Percentiles rank a stretch among this genome's conserved stretches.
Conservation (phyloP, 2,329 filamentous ascomycete species). For the Ascochyta koolunga region DNA sequence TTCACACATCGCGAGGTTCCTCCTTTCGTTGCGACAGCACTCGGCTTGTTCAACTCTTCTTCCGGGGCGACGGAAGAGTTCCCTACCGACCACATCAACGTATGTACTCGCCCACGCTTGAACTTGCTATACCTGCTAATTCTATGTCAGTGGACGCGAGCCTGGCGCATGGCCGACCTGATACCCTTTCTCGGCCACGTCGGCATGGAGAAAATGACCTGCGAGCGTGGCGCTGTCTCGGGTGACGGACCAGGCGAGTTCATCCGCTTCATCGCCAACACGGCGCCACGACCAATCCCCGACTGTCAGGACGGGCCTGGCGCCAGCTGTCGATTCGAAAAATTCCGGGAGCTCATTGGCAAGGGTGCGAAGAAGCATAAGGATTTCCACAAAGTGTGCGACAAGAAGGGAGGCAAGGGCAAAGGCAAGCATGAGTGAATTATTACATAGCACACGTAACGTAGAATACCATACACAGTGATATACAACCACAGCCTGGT, state of each 20-base stretch:
- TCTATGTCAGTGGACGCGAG: constrained; percentile 55
- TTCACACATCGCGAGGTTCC: constrained; percentile 73
- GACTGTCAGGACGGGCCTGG: constrained; percentile 57
- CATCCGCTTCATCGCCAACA: constrained; percentile 59
- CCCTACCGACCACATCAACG: constrained; percentile 61
- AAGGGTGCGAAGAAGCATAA: constrained; percentile 45
- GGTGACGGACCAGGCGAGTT: constrained; percentile 52
- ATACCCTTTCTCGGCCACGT: constrained; percentile 70
- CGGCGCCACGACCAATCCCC: constrained; percentile 55
- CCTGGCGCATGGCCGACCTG: constrained; percentile 67
- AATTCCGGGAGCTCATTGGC: constrained; percentile 52
- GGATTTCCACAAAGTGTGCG: constrained; percentile 40
- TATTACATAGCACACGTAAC: not conserved
- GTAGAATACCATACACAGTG: too few species aligned
- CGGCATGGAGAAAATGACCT: constrained; percentile 68
- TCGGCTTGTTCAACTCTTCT: constrained; percentile 72
- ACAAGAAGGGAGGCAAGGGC: constrained; percentile 25
- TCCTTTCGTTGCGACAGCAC: constrained; percentile 68
- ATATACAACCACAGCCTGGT: too few species aligned
- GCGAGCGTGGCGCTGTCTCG: constrained; percentile 58
- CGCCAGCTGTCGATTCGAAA: constrained; percentile 55
- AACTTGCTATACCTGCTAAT: not conserved
- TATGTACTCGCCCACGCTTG: not conserved
- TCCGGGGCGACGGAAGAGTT: constrained; percentile 68
- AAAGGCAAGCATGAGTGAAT: constrained; percentile 12